Evolutionary conservation across 331 rosid genomes (phyloP), one percentile per base, ranked within the genome.

Genomic region (Erythrophleum ivorense): DNA sequence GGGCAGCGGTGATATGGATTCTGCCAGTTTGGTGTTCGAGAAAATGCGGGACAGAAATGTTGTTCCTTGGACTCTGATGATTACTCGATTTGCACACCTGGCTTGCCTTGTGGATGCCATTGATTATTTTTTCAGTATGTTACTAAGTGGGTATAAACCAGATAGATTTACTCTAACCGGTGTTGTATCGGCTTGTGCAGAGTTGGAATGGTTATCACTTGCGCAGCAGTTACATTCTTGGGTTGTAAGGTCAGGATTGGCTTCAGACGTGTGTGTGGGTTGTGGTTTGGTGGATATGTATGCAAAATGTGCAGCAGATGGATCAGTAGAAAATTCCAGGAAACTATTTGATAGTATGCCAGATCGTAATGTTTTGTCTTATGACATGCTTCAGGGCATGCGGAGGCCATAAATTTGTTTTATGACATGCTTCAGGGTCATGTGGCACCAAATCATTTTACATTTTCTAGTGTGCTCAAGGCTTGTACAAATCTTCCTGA

Each of bases 61-160:
- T 0, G 92, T 88, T 45, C 73, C 88, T 54, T 86, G 90, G 92
- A 88, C 76, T 60, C 76, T 88, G 81, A 86, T 88, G 86, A 84
- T 88, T n/a, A 82, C 92, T 58, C 83, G 90, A 50, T 80, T 86
- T 16, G 83, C 80, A 4, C 88, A 86, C 21, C 38, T 58, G 9
- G 88, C 86, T 40, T 77, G 14, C 59, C 9, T 63, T 2, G 58
- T 40, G 0, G 84, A 86, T 12, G 85, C 92, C 9, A 40, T 80
- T 79, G 73, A 75, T 59, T 82, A 82, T 46, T 84, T 86, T 63
- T 49, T 77, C 2, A 45, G 29, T 2, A 86, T 86, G 92, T 75
- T 88, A 16, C 52, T 74, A 6, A 73, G 81, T 77, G 86, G 67
- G 46, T 69, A 14, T 45, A 3, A 49, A 15, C 90, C 87, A 29